Evolutionary conservation across 2,329 filamentous ascomycete species (phyloP), one percentile per base, ranked within the genome.

Genomic region (Alternaria angustiovoidea): DNA sequence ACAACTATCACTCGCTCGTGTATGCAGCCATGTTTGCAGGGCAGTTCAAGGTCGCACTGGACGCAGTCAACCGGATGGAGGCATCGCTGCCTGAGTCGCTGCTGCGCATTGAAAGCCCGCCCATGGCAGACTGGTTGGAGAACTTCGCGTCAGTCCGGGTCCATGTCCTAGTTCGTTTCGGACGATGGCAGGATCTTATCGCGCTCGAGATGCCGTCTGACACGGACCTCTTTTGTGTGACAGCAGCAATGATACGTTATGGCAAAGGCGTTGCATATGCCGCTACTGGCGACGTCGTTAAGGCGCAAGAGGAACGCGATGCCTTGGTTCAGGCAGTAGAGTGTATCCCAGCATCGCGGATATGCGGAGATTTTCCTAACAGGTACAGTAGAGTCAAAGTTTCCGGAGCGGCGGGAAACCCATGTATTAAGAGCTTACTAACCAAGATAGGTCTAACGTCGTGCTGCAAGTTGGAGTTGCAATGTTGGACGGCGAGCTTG

Each of bases 21-120:
- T 94, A 94, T 72, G 88, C 89, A 0, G 90, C 91, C 58, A 92
- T 94, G 90, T 90, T 94, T 65, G 86, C 89, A 0, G 91, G 88
- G 0, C 86, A 90, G 71, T 89, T 83, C 1, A 73, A 79, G 24
- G 80, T 89, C 11, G 89, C 90, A 0, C 74, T 93, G 2, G 84
- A 89, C 0, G 88, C 89, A 0, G 85, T 86, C 0, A 66, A 72
- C 0, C 79, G 82, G 44, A 83, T 93, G 48, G 89, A 93, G 69
- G 78, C 77, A 0, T 86, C 87, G 0, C 78, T 93, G 4, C 85
- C 90, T 0, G 86, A 89, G 54, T 84, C 85, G 0, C 76, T 93
- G 3, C 81, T 94, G 0, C 85, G 86, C 0, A 81, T 91, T 4
- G 72, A 88, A 62, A 88, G 86, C 0, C 89, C 89, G 0, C 89